Conservation (phyloP, 176 grass and related monocot genomes). For the Cocos nucifera region DNA sequence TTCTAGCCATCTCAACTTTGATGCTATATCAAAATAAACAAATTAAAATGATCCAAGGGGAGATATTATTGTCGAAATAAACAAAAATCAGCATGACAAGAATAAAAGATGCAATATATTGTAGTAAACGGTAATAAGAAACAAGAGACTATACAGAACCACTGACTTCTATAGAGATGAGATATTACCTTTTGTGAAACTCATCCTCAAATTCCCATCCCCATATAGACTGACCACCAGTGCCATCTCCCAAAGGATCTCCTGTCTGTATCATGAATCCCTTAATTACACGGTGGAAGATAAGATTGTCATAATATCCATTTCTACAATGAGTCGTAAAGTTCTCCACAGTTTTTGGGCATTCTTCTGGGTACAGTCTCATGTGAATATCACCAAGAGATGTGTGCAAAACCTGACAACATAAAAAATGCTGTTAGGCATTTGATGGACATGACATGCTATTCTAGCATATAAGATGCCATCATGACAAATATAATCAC, state of each 20-base stretch:
- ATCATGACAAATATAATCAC: no score
- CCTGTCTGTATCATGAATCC: constrained; percentile 97
- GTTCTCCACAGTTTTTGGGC: constrained; percentile 98
- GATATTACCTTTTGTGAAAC: constrained; percentile 82
- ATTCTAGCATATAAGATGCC: no score
- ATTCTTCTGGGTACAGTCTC: constrained; percentile 94
- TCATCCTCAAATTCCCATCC: constrained; percentile 96
- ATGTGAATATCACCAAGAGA: constrained; percentile 93
- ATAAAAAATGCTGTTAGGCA: background rate
- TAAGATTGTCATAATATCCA: constrained; percentile 93
- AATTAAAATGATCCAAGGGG: no score
- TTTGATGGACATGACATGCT: no score
- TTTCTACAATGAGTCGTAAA: constrained; percentile 97
- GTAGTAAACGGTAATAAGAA: no score
- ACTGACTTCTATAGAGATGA: no score
- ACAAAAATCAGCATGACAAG: no score
- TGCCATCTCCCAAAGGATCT: constrained; percentile 96
- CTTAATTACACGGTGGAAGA: constrained; percentile 98
- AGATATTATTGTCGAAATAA: no score
- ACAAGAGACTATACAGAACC: background rate
- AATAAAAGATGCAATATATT: no score
- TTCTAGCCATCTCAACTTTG: no score
- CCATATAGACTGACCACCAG: constrained; percentile 98
- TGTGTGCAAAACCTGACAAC: constrained; percentile 70
- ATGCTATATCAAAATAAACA: no score